Conservation (phyloP, 2,329 filamentous ascomycete genomes). For the Dactylella cylindrospora region DNA sequence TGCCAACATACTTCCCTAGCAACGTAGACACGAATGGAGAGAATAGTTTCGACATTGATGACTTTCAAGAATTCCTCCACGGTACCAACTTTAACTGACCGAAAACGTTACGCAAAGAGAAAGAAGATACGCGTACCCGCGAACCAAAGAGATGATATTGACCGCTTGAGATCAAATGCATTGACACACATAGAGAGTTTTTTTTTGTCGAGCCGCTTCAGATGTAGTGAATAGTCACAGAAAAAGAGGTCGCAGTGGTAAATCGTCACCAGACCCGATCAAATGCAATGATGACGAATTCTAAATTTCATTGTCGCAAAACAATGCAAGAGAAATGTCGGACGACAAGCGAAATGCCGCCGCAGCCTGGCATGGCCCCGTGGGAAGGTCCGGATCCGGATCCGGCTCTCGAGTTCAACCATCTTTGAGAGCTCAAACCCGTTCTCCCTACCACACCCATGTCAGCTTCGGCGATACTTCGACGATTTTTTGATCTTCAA, state of each 20-base stretch:
- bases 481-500: conserved; percentile 5
- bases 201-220: no score
- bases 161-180: no score
- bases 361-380: conserved; percentile 34
- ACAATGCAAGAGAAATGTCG: no score
- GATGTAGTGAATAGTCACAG: no score
- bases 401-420: conserved; percentile 41
- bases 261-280: no score
- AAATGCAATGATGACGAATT: no score
- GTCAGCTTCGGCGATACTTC: conserved; percentile 24
- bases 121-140: background rate
- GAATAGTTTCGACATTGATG: conserved; percentile 20
- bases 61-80: conserved; percentile 35
- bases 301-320: no score
- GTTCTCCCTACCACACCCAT: conserved; percentile 30
- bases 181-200: no score
- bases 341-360: conserved; percentile 29
- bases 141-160: conserved; percentile 4
- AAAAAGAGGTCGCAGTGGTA: no score
- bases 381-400: conserved; percentile 24
- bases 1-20: conserved; percentile 12
- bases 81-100: conserved; percentile 15
- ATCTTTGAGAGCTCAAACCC: conserved; percentile 39
- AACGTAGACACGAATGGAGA: conserved; percentile 9
- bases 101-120: conserved; percentile 1